A percentile compares a stretch with the other conserved stretches of the same genome.
Conservation (phyloP, 768 basidiomycete species). For the Boletus rubropictus region DNA sequence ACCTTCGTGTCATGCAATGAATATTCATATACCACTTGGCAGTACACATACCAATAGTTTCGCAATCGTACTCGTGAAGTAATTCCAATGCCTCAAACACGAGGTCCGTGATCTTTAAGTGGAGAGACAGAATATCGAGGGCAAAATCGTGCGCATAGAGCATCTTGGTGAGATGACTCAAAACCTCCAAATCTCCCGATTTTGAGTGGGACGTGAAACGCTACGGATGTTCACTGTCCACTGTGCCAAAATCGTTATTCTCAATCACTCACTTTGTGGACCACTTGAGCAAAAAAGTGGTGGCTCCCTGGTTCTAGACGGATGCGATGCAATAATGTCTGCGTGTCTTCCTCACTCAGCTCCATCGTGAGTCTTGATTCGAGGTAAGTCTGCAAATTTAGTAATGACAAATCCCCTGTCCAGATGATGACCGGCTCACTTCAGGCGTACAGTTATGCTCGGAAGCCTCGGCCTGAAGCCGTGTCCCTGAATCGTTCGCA, state of each 20-base stretch:
- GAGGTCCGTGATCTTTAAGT: conserved; percentile 59
- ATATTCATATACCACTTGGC: not conserved
- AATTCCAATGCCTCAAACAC: conserved; percentile 56
- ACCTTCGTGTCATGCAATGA: conserved; percentile 37
- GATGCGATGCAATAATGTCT: conserved; percentile 34
- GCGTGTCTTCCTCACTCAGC: conserved; percentile 34
- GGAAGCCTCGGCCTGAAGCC: conserved; percentile 53
- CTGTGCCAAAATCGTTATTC: not conserved
- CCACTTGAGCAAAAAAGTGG: conserved; percentile 47
- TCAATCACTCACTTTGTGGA: conserved; percentile 46
- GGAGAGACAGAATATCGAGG: conserved; percentile 65
- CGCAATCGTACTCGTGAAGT: conserved; percentile 71
- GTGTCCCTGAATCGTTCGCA: conserved; percentile 42
- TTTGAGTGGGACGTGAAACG: conserved; percentile 49
- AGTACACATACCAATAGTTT: conserved; percentile 61
- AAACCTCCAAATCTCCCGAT: conserved; percentile 57
- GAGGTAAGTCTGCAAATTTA: conserved; percentile 35
- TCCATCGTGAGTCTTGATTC: conserved; percentile 56
- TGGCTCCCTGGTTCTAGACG: conserved; percentile 56
- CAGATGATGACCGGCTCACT: conserved; percentile 31
- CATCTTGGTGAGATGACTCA: conserved; percentile 65
- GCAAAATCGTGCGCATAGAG: conserved; percentile 54
- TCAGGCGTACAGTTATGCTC: conserved; percentile 56
- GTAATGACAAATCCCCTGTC: conserved; percentile 2
- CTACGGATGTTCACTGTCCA: conserved; percentile 33